Evolutionary conservation across 2,329 filamentous ascomycete genomes (phyloP).

Genomic region (Atkinsonella hypoxylon): DNA sequence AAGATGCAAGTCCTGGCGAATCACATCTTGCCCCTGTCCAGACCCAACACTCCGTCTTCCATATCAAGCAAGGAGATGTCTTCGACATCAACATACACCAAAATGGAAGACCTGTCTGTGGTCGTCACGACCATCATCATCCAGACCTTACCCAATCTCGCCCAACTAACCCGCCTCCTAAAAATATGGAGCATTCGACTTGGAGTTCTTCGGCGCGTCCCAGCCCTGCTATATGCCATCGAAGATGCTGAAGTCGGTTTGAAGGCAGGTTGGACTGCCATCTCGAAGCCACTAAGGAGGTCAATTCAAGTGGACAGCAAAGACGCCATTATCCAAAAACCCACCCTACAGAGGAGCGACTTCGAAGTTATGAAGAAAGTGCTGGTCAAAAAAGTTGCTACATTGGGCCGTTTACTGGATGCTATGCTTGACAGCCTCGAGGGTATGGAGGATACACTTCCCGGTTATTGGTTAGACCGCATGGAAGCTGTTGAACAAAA

Average conservation of each 20-base stretch:
- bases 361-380: conserved; percentile 48
- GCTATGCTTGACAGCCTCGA: conserved; percentile 79
- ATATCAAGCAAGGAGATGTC: conserved; percentile 23
- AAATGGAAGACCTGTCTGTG: conserved; percentile 80
- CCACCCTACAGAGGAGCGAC: conserved; percentile 29
- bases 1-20: conserved; percentile 78
- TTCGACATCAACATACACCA: conserved; percentile 45
- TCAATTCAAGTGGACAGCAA: conserved; percentile 11
- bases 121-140: conserved; percentile 84
- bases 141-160: conserved; percentile 73
- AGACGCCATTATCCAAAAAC: conserved; percentile 8
- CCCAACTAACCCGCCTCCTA: conserved; percentile 60
- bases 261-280: conserved; percentile 52
- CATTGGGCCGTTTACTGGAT: conserved; percentile 64
- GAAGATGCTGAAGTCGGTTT: conserved; percentile 54
- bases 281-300: conserved; percentile 24
- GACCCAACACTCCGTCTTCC: conserved; percentile 24
- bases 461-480: conserved; percentile 75
- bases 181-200: conserved; percentile 69
- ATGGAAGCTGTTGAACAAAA: conserved; percentile 70
- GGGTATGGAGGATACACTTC: conserved; percentile 70
- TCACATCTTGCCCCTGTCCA: conserved; percentile 50
- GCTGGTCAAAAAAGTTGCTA: conserved; percentile 57
- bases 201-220: conserved; percentile 60
- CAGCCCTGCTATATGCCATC: conserved; percentile 54